These are phyloP conservation scores for Austropuccinia psidii DNA, from an alignment of 1,284 basidiomycete species.

Conservation along the genomic window DNA sequence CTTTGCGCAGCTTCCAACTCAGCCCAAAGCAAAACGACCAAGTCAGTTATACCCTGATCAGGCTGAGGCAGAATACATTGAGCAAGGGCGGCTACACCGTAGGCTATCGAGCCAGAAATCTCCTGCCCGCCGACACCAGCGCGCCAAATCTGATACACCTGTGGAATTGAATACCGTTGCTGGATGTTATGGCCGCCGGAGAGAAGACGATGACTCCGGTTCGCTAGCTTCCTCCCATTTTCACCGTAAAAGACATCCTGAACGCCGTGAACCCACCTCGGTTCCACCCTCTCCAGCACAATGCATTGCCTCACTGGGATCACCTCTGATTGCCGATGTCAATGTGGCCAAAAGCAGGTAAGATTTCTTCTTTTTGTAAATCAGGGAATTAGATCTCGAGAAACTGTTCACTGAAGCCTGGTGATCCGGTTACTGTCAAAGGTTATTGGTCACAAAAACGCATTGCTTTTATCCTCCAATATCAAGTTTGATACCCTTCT, in stretches of 20 bases:
- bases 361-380: too few species aligned
- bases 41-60: not conserved
- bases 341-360: conserved; percentile 37
- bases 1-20: not conserved
- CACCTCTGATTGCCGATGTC: conserved; percentile 36
- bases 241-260: conserved; percentile 15
- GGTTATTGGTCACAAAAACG: conserved; percentile 33
- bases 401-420: not conserved
- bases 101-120: not conserved
- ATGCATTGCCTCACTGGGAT: not conserved
- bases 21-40: not conserved
- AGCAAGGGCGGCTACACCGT: not conserved
- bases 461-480: conserved; percentile 35
- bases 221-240: conserved; percentile 23
- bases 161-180: conserved; percentile 10
- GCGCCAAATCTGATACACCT: conserved; percentile 32
- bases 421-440: not conserved
- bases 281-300: conserved; percentile 8
- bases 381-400: too few species aligned
- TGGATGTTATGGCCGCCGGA: conserved; percentile 5
- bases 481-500: conserved; percentile 34
- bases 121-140: not conserved
- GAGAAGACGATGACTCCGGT: not conserved
- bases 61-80: not conserved
- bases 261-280: conserved; percentile 4